Evolutionary conservation across 164 flowering plant genomes (phyloP), one percentile per base, ranked within the genome.

Genomic region (Chimonanthus praecox): DNA sequence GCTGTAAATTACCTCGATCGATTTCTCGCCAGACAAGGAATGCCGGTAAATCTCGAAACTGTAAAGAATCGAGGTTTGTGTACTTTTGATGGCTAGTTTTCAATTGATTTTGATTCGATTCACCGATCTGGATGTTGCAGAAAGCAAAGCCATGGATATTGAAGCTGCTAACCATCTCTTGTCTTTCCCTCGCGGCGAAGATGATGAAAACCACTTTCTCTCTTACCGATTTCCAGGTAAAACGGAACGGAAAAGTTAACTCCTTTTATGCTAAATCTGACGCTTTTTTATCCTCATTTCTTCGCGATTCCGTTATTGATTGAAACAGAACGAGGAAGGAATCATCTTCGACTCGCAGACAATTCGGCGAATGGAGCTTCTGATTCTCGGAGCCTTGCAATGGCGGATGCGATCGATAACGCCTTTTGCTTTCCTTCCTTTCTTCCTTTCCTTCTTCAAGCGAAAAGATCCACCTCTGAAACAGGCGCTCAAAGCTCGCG

Each of bases 371-470:
- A 88, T 84, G 88, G 97, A 91, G 77, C 69, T 81, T 10, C 69
- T 88, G n/a, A 80, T 91, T 4, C 82, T 91, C 58, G 87, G 86
- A 4, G 85, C 87, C 68, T 82, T 91, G 6, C 71, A 91, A 51
- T 91, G 97, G 97, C 74, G 91, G 72, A 88, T 91, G 93, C 86
- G 93, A 0, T 88, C 97, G 15, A 80, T 89, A 8, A 91, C 90
- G 8, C 93, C 97, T 0, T 88, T 91, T 80, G 82, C 86, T 33
- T 91, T 91, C 74, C 3, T 86, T 18, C 16, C 78, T 65, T 91
- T 82, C 82, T 87, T 91, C 79, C 69, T 83, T 54, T 78, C 90
- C 1, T 50, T 83, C n/a, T 79, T 83, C 80, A 74, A 77, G 15
- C 84, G 83, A 67, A 70, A 82, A 54, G 86, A 89, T 78, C 82